Evolutionary conservation across 73 alveolate species (phyloP).

Genomic region (Uronychia binucleata): DNA sequence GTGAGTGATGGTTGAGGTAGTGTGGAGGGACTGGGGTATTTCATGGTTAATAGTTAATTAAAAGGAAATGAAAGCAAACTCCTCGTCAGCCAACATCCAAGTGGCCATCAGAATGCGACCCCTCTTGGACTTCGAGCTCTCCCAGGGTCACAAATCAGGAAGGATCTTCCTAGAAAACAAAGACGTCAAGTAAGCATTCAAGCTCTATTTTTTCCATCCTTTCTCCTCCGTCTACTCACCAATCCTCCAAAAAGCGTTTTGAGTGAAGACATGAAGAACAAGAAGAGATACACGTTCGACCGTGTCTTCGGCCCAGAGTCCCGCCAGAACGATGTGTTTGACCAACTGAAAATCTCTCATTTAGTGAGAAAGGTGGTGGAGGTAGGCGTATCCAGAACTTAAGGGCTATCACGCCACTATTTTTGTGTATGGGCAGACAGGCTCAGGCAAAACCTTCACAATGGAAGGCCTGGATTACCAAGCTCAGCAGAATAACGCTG

Average conservation of each 20-base stretch:
- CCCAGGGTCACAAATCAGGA: slow-evolving; percentile 62
- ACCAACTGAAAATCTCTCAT: slow-evolving; percentile 18
- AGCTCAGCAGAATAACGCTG: slow-evolving; percentile 12
- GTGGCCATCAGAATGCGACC: slow-evolving; percentile 78
- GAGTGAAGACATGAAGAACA: neutral
- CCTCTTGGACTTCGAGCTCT: slow-evolving; percentile 50
- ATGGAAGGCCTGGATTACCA: slow-evolving; percentile 12
- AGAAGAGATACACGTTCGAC: slow-evolving; percentile 28
- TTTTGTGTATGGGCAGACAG: slow-evolving; percentile 43
- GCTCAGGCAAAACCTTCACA: slow-evolving; percentile 24
- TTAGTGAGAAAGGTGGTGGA: slow-evolving; percentile 51
- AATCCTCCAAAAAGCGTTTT: neutral
- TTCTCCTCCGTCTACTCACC: neutral
- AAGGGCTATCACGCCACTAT: slow-evolving; percentile 55
- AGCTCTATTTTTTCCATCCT: neutral
- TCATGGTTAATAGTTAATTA: no score
- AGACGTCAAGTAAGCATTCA: no score
- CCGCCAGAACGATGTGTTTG: slow-evolving; percentile 22
- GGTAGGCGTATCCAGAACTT: neutral
- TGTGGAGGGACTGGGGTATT: no score
- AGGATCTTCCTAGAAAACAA: no score
- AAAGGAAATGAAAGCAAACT: no score
- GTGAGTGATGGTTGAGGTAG: no score
- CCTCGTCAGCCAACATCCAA: no score
- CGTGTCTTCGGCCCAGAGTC: slow-evolving; percentile 32